Conservation (phyloP, 305 asterid genomes). For the Solanum aculeatissimum region DNA sequence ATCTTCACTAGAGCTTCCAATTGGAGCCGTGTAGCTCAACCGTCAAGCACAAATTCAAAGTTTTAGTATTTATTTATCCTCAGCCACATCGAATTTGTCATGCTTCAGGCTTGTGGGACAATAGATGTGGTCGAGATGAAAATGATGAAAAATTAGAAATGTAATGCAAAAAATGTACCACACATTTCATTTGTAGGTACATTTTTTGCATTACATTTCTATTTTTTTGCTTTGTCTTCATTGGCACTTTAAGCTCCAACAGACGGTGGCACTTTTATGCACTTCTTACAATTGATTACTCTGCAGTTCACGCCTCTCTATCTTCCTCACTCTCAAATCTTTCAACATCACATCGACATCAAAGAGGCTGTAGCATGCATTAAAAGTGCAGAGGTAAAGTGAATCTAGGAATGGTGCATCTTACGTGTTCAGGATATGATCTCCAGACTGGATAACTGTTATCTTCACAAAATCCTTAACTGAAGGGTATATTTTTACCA, state of each 20-base stretch:
- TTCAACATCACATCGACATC: neutral
- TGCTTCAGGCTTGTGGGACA: no score
- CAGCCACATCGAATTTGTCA: no score
- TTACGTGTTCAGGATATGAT: conserved; percentile 85
- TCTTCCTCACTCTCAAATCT: neutral
- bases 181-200: neutral
- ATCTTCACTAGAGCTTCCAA: neutral
- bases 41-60: neutral
- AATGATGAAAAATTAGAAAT: no score
- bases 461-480: conserved; percentile 70
- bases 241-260: neutral
- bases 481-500: conserved; percentile 55
- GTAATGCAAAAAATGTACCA: no score
- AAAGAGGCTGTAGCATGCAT: neutral
- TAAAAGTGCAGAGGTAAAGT: neutral
- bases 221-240: neutral
- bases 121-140: no score
- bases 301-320: neutral
- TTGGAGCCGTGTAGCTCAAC: neutral
- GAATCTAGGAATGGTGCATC: conserved; percentile 5
- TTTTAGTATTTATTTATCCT: no score
- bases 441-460: conserved; percentile 83
- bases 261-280: neutral
- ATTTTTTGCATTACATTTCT: neutral
- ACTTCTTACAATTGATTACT: neutral